Base-by-base conservation (phyloP, 2,329 filamentous ascomycete species). In the Dactylellina sp. region DNA sequence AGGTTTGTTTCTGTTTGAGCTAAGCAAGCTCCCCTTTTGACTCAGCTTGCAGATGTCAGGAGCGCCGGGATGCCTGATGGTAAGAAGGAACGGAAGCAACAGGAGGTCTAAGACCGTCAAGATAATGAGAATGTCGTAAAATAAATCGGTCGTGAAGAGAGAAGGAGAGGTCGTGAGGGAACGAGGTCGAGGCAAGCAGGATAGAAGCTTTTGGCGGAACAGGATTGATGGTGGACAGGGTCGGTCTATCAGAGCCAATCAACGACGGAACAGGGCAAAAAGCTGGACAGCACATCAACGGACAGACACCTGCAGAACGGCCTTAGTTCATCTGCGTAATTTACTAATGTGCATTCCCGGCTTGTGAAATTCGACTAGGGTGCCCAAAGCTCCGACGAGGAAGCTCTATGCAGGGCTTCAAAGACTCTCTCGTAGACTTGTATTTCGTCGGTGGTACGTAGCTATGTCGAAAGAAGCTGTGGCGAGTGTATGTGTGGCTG, bases 281-380 rank as follows among this genome's bases (percentile, higher is more conserved):
- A 52, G 47, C 56, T 49, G 56, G 49, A 70, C 64, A 70, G 64
- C 64, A 55, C 64, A 70, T 70, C 64, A 70, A 62, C 62, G 24
- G 24, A 42, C 22, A 37, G 28, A 50, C 60, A 64, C 60, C 60
- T 64, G 60, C 60, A 64, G 49, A 7, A 42, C 39, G 11, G 39
- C 39, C 28, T 32, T 14, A 42, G 16, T 42, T n/a, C 39, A 42
- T 18, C 28, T 32, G 28, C 28, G 28, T 32, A 4, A 32, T 4
- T 40, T 40, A 22, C 55, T 50, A 35, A 50, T 32, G 40, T 32
- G 20, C 62, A 66, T 59, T 65, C 61, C 61, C 59, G 46, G 59
- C 46, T 28, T 39, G 12, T 40, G 32, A 35, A 50, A 24, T 5
- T 37, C 18, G 57, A 50, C 57, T 37, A 18, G 57, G 42, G 16